A percentile compares a stretch with the other conserved stretches of the same genome.
phyloP scores from a whole-genome alignment of 805 yeast species.

The Isabelozyma gotoi region DNA sequence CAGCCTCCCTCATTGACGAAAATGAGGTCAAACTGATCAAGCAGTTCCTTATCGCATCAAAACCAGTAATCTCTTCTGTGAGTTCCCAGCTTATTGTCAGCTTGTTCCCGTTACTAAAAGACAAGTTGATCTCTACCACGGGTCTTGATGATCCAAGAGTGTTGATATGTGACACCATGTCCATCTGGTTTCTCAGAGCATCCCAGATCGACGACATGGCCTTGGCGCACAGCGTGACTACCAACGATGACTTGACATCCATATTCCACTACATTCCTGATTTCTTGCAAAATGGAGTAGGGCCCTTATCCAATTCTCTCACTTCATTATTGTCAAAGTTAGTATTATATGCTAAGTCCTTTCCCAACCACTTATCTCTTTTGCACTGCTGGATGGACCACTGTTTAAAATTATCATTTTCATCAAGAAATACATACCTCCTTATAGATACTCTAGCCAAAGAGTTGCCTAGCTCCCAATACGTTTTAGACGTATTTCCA shows the following conservation, averaged over 20 bases:
- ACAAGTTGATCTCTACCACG: neutral
- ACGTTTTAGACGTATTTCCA: constrained; percentile 45
- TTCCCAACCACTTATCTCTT: constrained; percentile 6
- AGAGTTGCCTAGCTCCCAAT: constrained; percentile 40
- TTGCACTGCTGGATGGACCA: constrained; percentile 46
- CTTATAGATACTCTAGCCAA: constrained; percentile 56
- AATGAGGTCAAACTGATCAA: neutral
- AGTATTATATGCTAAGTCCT: constrained; percentile 31
- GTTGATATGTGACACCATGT: constrained; percentile 54
- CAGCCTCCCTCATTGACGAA: neutral
- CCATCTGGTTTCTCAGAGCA: constrained; percentile 64
- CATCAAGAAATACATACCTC: constrained; percentile 61
- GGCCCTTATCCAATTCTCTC: constrained; percentile 69
- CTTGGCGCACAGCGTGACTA: constrained; percentile 10
- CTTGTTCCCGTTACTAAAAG: neutral
- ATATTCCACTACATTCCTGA: constrained; percentile 59
- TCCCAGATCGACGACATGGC: constrained; percentile 28
- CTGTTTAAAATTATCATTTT: constrained; percentile 40
- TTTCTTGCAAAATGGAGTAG: constrained; percentile 69
- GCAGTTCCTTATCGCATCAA: neutral
- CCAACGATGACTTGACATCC: constrained; percentile 19
- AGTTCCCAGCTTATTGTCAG: neutral
- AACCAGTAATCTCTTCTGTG: neutral
- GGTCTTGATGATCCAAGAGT: constrained; percentile 35
- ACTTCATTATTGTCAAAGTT: constrained; percentile 59